Base-by-base conservation (phyloP, 768 basidiomycete genomes). In the Lactarius hatsudake region DNA sequence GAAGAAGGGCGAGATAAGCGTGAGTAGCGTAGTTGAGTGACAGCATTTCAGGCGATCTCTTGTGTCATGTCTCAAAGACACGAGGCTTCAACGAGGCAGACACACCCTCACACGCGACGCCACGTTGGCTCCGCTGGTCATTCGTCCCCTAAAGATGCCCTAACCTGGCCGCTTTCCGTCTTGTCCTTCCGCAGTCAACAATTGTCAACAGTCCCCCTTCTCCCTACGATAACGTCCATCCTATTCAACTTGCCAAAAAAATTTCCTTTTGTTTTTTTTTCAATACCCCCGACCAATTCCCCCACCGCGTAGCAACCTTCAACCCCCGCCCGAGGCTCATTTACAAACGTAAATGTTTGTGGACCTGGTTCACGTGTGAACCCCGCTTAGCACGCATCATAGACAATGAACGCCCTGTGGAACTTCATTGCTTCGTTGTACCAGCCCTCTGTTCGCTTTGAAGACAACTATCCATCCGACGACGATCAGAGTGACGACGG, bases 341-440 rank as follows among this genome's bases (percentile, higher is more conserved):
- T 58, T 66, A 34, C 66, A 55, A 59, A 59, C 58, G 57, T 67
- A 30, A 43, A 67, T 63, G 66, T 13, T 43, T 63, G 30, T 59
- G 62, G 48, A 32, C 40, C 62, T 55, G 57, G 66, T 63, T 63
- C 58, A n/a, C 62, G 57, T 59, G 61, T 59, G 66, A 59, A 63
- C 66, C 58, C 66, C 66, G 66, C 62, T 64, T 48, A 60, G 62
- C 51, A 34, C 66, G 59, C 66, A 54, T 55, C 58, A 59, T 64
- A 67, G 66, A 67, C 66, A 61, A 70, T 71, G 68, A 71, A 69
- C 48, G 30, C 68, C 28, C 26, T 71, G 53, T 71, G 70, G 70
- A 63, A 59, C 48, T 59, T 71, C n/a, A 61, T 71, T 34, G 68
- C 70, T 38, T 63, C 61, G 8, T 1, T 34, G 34, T 71, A 71